Percentiles rank a stretch among this genome's conserved stretches.
These are phyloP conservation scores for Cyclostephanos tholiformis DNA, from an alignment of 108 stramenopile species.

Conservation along the genomic window DNA sequence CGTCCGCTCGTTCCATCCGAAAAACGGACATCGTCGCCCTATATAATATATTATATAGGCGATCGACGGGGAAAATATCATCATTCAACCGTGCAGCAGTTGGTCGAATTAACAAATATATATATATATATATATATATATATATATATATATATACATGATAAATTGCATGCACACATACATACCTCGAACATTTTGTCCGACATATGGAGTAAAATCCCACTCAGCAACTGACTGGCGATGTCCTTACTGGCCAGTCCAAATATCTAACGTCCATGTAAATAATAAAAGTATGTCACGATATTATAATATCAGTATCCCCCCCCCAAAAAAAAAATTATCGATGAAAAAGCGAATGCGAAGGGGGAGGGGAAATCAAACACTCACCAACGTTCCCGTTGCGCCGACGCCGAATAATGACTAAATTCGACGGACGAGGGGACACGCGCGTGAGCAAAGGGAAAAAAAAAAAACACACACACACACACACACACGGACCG, in stretches of 20 bases:
- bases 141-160: not conserved
- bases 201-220: slow-evolving; percentile 55
- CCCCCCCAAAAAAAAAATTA: no score
- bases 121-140: no score
- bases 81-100: not conserved
- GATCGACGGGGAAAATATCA: not conserved
- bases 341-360: not conserved
- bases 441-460: slow-evolving; percentile 35
- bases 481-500: no score
- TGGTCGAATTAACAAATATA: not conserved
- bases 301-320: not conserved
- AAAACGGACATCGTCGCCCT: slow-evolving; percentile 57
- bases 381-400: slow-evolving; percentile 37
- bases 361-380: no score
- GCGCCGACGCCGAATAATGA: slow-evolving; percentile 47
- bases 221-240: slow-evolving; percentile 60
- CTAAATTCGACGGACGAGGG: slow-evolving; percentile 4
- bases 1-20: slow-evolving; percentile 45
- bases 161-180: not conserved
- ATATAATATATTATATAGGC: not conserved
- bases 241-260: slow-evolving; percentile 65
- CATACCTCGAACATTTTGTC: slow-evolving; percentile 59
- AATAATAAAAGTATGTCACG: slow-evolving; percentile 43
- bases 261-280: slow-evolving; percentile 50
- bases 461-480: not conserved